Percentiles rank a stretch among this genome's conserved stretches.
Evolutionary conservation across 805 yeast species (phyloP).

Genomic region (Candida jianshihensis): DNA sequence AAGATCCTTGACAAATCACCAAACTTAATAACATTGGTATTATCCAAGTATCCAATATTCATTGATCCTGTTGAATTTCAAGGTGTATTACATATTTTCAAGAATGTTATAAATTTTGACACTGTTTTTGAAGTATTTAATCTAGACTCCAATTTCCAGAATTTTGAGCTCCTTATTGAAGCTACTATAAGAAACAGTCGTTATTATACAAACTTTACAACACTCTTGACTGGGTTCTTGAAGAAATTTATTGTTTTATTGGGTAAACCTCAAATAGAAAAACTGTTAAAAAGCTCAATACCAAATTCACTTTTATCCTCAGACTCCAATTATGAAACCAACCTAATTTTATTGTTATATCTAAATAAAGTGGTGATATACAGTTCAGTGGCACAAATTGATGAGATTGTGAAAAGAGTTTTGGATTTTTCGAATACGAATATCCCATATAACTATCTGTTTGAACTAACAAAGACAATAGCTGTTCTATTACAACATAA

Average conservation of each 20-base stretch:
- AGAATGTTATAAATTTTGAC: conserved; percentile 10
- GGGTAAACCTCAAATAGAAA: conserved; percentile 4
- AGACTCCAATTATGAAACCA: conserved; percentile 10
- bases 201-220: conserved; percentile 18
- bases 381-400: conserved; percentile 3
- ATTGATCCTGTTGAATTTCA: conserved; percentile 22
- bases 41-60: conserved; percentile 14
- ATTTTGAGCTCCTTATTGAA: conserved; percentile 12
- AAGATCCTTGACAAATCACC: conserved; percentile 9
- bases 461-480: conserved; percentile 21
- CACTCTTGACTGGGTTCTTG: conserved; percentile 11
- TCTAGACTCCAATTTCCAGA: conserved; percentile 2
- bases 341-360: conserved; percentile 7
- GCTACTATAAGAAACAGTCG: conserved; percentile 16
- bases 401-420: conserved; percentile 6
- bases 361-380: conserved; percentile 19
- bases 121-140: conserved; percentile 11
- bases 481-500: conserved; percentile 17
- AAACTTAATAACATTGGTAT: conserved; percentile 5
- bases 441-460: conserved; percentile 14
- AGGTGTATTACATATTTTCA: conserved; percentile 19
- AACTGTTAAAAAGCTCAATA: conserved; percentile 5
- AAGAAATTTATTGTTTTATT: conserved; percentile 17
- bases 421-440: conserved; percentile 9
- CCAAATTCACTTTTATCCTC: conserved; percentile 4